Percentiles rank a stretch among this genome's conserved stretches.
Conservation (phyloP, 495 filamentous ascomycete species). For the Lasiosphaeria hispida region DNA sequence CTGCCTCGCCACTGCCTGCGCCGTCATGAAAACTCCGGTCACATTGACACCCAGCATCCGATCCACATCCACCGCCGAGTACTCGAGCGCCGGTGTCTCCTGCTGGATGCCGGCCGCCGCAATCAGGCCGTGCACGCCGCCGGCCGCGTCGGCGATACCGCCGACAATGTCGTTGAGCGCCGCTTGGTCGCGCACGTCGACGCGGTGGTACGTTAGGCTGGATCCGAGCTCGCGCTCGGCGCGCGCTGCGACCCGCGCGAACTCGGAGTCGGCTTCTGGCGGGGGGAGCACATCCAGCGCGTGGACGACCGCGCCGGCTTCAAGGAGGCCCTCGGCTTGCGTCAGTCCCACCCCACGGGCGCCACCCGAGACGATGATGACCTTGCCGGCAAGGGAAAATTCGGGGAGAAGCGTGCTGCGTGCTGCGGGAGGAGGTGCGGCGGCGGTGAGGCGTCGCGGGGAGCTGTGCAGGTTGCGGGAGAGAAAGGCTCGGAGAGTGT, state of each 20-base stretch:
- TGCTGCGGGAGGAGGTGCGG: not conserved
- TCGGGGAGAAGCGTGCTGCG: slow-evolving; percentile 56
- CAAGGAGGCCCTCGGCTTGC: slow-evolving; percentile 75
- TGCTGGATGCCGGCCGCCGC: slow-evolving; percentile 82
- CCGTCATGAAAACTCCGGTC: slow-evolving; percentile 73
- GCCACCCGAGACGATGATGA: slow-evolving; percentile 75
- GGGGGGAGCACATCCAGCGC: slow-evolving; percentile 52
- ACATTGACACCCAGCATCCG: slow-evolving; percentile 73
- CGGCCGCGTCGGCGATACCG: slow-evolving; percentile 66
- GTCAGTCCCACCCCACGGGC: slow-evolving; percentile 76
- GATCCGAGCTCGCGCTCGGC: slow-evolving; percentile 66
- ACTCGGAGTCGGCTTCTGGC: slow-evolving; percentile 43
- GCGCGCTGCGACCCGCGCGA: slow-evolving; percentile 60
- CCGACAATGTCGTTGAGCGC: slow-evolving; percentile 64
- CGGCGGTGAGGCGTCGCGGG: not conserved
- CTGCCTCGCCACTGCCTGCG: slow-evolving; percentile 71
- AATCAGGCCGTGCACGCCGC: slow-evolving; percentile 74
- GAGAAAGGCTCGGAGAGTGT: not conserved
- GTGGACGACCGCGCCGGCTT: slow-evolving; percentile 73
- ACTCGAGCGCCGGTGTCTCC: slow-evolving; percentile 66
- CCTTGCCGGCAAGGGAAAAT: slow-evolving; percentile 74
- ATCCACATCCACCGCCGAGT: slow-evolving; percentile 59
- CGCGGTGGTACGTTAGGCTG: slow-evolving; percentile 71
- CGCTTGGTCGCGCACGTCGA: slow-evolving; percentile 78
- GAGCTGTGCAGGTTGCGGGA: slow-evolving; percentile 18